Percentiles rank a stretch among this genome's conserved stretches.
These are phyloP conservation scores for Phylloporus arenicola DNA, from an alignment of 768 basidiomycete genomes.

Conservation along the genomic window DNA sequence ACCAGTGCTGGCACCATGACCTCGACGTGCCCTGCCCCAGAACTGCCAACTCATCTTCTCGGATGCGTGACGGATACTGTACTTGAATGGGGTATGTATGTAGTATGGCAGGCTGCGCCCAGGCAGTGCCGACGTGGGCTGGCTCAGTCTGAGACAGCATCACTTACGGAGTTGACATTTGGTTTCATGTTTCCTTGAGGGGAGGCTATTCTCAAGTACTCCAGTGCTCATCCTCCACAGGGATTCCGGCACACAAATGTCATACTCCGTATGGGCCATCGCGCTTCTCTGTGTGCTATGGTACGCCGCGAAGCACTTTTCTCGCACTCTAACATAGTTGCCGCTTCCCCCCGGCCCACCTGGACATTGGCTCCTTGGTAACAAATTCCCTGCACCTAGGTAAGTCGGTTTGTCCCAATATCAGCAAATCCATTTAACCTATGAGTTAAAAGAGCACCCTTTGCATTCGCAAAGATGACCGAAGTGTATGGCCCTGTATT, in stretches of 20 bases:
- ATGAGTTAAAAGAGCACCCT: constrained; percentile 5
- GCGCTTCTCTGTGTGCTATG: constrained; percentile 1
- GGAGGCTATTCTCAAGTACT: too few species aligned
- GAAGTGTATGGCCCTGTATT: constrained; percentile 58
- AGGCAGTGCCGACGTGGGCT: too few species aligned
- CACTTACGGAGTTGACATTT: not conserved
- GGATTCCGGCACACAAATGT: not conserved
- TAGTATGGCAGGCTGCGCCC: too few species aligned
- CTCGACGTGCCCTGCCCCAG: too few species aligned
- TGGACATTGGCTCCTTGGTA: constrained; percentile 16
- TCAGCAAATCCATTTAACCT: not conserved
- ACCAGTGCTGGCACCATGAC: too few species aligned
- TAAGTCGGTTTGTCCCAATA: not conserved
- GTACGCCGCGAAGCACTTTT: not conserved
- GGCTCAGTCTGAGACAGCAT: too few species aligned
- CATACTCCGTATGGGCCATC: not conserved
- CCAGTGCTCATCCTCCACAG: too few species aligned
- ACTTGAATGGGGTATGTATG: too few species aligned
- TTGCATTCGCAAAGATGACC: constrained; percentile 49
- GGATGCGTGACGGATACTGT: too few species aligned
- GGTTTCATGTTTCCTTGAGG: constrained; percentile 38
- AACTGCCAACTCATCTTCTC: too few species aligned
- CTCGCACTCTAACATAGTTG: not conserved
- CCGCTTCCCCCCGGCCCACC: constrained; percentile 13
- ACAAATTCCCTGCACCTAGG: constrained; percentile 7